Base-by-base conservation (phyloP, 129 eudicot species). In the Sambucus nigra region DNA sequence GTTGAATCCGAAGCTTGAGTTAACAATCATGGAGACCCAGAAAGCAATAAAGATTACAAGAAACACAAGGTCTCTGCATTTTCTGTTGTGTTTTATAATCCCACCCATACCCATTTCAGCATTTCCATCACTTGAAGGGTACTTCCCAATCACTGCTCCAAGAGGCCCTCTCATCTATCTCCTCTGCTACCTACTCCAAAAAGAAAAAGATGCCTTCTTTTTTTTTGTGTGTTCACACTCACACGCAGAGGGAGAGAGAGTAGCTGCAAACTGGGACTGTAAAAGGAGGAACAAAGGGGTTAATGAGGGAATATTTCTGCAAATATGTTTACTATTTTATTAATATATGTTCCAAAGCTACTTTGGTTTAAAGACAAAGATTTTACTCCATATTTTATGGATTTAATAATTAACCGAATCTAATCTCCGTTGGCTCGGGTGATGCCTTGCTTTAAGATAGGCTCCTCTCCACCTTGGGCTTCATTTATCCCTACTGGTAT, bases 21-120 rank as follows among this genome's bases (percentile, higher is more conserved):
- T 91, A 24, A 91, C 99, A 85, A 91, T 91, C 99, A 91, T 91
- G 50, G 82, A 76, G 50, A 91, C 77, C 95, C 99, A 91, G 63
- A 91, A 86, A 48, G 78, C 89, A 61, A 82, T 74, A 65, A 91
- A 91, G 66, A 91, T 58, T n/a, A 91, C 78, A 51, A 91, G 84
- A 70, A 91, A 91, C 50, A 70, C 89, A 56, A 91, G 55, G 74
- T 91, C 99, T 70, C 94, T 82, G 68, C 99, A 91, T 82, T 86
- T 86, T 31, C 99, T 77, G 63, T 91, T 82, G 77, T 70, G 70
- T 63, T 81, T 91, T 24, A 82, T 91, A 70, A 86, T 68, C 40
- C 85, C 98, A 58, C 74, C 64, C 73, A 63, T 12, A 42, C 65
- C 56, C 31, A 45, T 57, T 67, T 65, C 73, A 31, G 74, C 80